Base-by-base conservation (phyloP, 345 rosid genomes). In the Eucalyptus tenuipes region DNA sequence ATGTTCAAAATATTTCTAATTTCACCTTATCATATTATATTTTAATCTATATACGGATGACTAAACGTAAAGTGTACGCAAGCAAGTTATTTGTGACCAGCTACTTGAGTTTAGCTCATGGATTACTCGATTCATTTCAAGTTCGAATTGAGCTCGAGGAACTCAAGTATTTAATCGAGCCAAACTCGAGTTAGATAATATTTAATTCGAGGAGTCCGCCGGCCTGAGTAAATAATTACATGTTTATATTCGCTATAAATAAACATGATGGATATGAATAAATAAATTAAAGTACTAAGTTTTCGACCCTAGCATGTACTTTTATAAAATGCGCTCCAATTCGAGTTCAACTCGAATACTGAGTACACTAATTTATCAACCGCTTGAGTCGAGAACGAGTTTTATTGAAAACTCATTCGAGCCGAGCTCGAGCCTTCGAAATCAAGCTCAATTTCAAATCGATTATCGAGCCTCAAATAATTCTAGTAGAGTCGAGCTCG, bases 381-480 rank as follows among this genome's bases (percentile, higher is more conserved):
- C 17, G 59, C 25, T 53, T 9, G 59, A 53, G 2, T 53, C 59
- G 25, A 18, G 57, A 53, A 22, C 12, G 27, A 53, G 59, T 53
- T 4, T 8, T 22, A 53, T 53, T 22, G 12, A 53, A 53, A 53
- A 22, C 27, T 53, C 27, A 22, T 22, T 10, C 11, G 27, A 22
- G 59, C 27, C 12, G 27, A 53, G 59, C 59, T 53, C 59, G 5
- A 53, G 59, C 27, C 59, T 53, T 22, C 11, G 59, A 53, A 10
- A 22, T 53, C 59, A 8, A 53, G 27, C 59, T 53, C 59, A 53
- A 53, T 53, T 53, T 53, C 3, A 3, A 22, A 53, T 53, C 12
- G 1, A 53, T 20, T 3, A 53, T 53, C 2, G 0, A 22, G 59
- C 27, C 29, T 55, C 0, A 0, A 9, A 55, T 55, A 9, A 24